Percentiles rank a stretch among this genome's conserved stretches.
phyloP scores from a whole-genome alignment of 371 early-diverging fungal genomes.

The Saksenaea oblongispora region DNA sequence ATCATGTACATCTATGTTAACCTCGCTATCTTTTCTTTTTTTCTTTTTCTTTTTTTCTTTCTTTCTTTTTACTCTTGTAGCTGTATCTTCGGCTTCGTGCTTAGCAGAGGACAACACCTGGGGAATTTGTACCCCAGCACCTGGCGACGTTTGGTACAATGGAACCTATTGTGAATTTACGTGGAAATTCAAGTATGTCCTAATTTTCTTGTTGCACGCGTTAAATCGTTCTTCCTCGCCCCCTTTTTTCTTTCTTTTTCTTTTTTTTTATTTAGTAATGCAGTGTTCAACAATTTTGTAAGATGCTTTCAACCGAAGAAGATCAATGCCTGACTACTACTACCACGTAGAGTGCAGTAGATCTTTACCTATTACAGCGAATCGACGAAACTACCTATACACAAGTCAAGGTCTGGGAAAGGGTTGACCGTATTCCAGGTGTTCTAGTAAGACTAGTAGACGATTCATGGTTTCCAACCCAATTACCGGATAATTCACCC shows the following conservation, averaged over 20 bases:
- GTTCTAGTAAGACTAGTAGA: conserved; percentile 14
- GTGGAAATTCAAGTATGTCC: conserved; percentile 29
- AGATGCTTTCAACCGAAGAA: neutral
- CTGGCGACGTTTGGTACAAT: conserved; percentile 23
- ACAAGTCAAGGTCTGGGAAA: neutral
- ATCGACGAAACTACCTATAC: neutral
- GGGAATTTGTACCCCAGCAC: conserved; percentile 20
- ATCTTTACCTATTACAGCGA: conserved; percentile 3
- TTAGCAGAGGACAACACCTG: conserved; percentile 5
- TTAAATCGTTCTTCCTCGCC: neutral
- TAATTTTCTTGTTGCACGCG: neutral
- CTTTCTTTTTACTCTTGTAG: conserved; percentile 3
- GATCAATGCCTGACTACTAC: neutral
- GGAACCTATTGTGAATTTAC: conserved; percentile 16
- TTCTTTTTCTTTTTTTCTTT: neutral
- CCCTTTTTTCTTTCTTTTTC: too few relatives aligned
- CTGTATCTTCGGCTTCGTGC: conserved; percentile 4
- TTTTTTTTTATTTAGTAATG: conserved; percentile 9
- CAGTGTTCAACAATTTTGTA: conserved; percentile 8
- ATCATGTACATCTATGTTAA: neutral
- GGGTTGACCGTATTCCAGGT: neutral
- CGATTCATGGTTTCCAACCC: conserved; percentile 27
- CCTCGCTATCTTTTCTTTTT: neutral
- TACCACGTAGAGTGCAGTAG: neutral
- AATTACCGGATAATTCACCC: conserved; percentile 5